A percentile compares a stretch with the other conserved stretches of the same genome.
These are phyloP conservation scores for Aureobasidium leucospermi DNA, from an alignment of 2,329 filamentous ascomycete species.

Conservation along the genomic window DNA sequence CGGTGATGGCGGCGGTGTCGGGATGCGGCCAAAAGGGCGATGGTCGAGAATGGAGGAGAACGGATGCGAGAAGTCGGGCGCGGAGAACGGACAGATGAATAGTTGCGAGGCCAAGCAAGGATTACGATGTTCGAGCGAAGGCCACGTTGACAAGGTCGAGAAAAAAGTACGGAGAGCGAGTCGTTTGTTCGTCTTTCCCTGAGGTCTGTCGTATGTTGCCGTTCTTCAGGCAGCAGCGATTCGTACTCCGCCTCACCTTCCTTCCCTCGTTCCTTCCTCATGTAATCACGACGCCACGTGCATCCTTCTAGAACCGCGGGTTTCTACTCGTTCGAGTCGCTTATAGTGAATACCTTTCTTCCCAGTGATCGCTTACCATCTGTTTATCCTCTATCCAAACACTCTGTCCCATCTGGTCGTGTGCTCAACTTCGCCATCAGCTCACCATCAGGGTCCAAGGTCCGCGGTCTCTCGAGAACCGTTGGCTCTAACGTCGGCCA, in stretches of 20 bases:
- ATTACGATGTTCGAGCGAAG: slow-evolving; percentile 1
- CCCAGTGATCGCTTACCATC: background rate
- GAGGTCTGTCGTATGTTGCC: background rate
- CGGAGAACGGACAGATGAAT: slow-evolving; percentile 2
- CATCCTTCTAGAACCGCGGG: background rate
- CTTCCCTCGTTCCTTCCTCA: background rate
- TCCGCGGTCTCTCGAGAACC: slow-evolving; percentile 2
- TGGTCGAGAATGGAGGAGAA: background rate
- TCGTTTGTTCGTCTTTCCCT: background rate
- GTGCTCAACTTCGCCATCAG: background rate
- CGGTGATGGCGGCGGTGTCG: slow-evolving; percentile 9
- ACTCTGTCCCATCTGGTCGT: background rate
- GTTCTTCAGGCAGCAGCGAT: background rate
- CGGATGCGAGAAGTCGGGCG: background rate
- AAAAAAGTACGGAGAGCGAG: background rate
- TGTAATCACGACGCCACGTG: slow-evolving; percentile 3
- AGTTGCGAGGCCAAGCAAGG: slow-evolving; percentile 3
- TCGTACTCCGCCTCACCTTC: slow-evolving; percentile 7
- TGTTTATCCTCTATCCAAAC: background rate
- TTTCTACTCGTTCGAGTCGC: background rate
- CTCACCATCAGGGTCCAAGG: background rate
- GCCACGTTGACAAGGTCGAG: slow-evolving; percentile 7
- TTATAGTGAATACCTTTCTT: too few relatives aligned
- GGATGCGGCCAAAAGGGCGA: background rate
- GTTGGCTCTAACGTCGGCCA: background rate